Conservation (phyloP, 768 basidiomycete species). For the Leccinum truebloodii region DNA sequence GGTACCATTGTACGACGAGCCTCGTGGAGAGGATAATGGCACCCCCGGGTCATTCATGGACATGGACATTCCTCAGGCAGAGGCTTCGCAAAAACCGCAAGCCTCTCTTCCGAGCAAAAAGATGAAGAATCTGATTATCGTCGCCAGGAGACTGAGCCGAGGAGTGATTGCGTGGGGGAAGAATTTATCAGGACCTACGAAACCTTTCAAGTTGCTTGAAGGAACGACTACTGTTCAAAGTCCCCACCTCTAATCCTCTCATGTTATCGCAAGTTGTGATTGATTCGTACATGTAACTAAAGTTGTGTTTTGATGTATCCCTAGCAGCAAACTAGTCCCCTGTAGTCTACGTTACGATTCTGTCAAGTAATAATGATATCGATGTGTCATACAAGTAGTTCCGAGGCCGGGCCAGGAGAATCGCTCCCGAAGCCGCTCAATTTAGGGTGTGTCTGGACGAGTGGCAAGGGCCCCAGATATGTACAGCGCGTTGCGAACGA, state of each 20-base stretch:
- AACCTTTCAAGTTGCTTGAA: background rate
- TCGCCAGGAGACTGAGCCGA: slow-evolving; percentile 29
- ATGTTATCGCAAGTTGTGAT: slow-evolving; percentile 9
- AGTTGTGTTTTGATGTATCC: slow-evolving; percentile 24
- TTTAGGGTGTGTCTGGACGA: too few relatives aligned
- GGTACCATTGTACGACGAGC: slow-evolving; percentile 1
- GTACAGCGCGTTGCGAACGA: too few relatives aligned
- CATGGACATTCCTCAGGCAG: slow-evolving; percentile 29
- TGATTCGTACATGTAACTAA: slow-evolving; percentile 9
- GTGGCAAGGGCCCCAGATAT: too few relatives aligned
- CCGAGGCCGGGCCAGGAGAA: too few relatives aligned
- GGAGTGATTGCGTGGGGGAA: slow-evolving; percentile 34
- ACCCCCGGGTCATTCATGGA: slow-evolving; percentile 34
- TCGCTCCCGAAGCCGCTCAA: too few relatives aligned
- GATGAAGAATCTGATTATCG: slow-evolving; percentile 21
- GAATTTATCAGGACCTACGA: slow-evolving; percentile 21
- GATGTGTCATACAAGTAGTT: too few relatives aligned
- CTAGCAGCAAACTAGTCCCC: slow-evolving; percentile 21
- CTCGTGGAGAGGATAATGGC: background rate
- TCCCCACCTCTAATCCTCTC: slow-evolving; percentile 8
- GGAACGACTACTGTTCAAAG: background rate
- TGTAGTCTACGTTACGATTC: background rate
- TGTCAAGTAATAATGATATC: background rate
- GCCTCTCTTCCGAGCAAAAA: slow-evolving; percentile 15
- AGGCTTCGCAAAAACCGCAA: slow-evolving; percentile 10